phyloP scores from a whole-genome alignment of 805 yeast species.

The Yamadazyma tumulicola region DNA sequence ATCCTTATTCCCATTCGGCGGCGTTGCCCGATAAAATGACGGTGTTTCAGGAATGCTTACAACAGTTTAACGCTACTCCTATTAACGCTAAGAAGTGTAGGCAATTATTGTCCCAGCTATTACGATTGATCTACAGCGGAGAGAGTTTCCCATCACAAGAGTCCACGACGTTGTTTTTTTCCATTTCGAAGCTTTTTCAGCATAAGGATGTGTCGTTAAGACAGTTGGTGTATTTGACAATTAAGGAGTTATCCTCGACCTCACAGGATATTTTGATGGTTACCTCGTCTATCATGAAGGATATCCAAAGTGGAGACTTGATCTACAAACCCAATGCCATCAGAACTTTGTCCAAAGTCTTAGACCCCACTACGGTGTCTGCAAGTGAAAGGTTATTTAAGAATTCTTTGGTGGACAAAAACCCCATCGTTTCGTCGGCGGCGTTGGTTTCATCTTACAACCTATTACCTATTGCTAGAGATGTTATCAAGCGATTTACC shows the following conservation, averaged over 20 bases:
- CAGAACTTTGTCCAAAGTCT: conserved; percentile 82
- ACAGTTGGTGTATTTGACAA: conserved; percentile 90
- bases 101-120: conserved; percentile 70
- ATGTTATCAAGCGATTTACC: conserved; percentile 88
- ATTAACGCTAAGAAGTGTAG: conserved; percentile 88
- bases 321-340: conserved; percentile 92
- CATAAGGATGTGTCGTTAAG: conserved; percentile 84
- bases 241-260: conserved; percentile 80
- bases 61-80: conserved; percentile 88
- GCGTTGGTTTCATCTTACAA: conserved; percentile 91
- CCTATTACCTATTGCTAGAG: conserved; percentile 82
- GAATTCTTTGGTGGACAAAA: conserved; percentile 86
- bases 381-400: conserved; percentile 91
- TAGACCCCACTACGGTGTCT: conserved; percentile 87
- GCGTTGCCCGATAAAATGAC: conserved; percentile 90
- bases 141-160: conserved; percentile 84
- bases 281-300: conserved; percentile 96
- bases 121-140: conserved; percentile 80
- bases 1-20: conserved; percentile 50
- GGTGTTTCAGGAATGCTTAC: conserved; percentile 90
- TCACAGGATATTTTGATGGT: conserved; percentile 96
- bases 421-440: conserved; percentile 88
- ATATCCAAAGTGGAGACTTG: conserved; percentile 84
- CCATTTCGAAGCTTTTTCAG: conserved; percentile 91
- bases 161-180: conserved; percentile 88